phyloP scores from a whole-genome alignment of 2,329 filamentous ascomycete species.

The Malbranchea zuffiana region DNA sequence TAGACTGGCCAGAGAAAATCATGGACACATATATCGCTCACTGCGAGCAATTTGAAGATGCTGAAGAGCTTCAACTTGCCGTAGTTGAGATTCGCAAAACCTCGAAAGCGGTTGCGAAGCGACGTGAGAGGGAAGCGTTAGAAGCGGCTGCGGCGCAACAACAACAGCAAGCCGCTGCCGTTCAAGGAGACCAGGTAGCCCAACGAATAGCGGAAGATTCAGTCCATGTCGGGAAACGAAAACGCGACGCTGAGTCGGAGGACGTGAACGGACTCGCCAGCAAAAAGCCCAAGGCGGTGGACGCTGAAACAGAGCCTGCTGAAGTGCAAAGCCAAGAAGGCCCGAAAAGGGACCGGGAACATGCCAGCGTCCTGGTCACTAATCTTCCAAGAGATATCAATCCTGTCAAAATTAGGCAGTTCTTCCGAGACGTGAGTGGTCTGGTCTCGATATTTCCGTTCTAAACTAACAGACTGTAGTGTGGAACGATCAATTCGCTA shows the following conservation, averaged over 20 bases:
- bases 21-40: slow-evolving; percentile 38
- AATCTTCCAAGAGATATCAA: slow-evolving; percentile 61
- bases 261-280: slow-evolving; percentile 43
- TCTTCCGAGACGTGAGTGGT: slow-evolving; percentile 61
- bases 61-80: slow-evolving; percentile 61
- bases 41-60: slow-evolving; percentile 82
- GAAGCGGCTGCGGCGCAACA: slow-evolving; percentile 41
- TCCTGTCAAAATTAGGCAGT: slow-evolving; percentile 67
- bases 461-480: slow-evolving; percentile 27
- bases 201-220: slow-evolving; percentile 21
- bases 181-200: slow-evolving; percentile 5
- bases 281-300: slow-evolving; percentile 56
- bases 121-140: slow-evolving; percentile 55
- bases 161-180: slow-evolving; percentile 17
- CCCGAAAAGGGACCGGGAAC: slow-evolving; percentile 74
- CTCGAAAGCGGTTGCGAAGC: slow-evolving; percentile 51
- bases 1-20: slow-evolving; percentile 43
- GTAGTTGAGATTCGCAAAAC: slow-evolving; percentile 62
- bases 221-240: slow-evolving; percentile 50
- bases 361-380: slow-evolving; percentile 71
- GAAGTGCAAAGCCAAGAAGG: slow-evolving; percentile 28
- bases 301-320: slow-evolving; percentile 20
- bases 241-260: slow-evolving; percentile 50
- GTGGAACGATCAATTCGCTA: slow-evolving; percentile 71
- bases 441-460: neutral